Conservation (phyloP, 192 early-diverging fungal genomes). For the Mortierella claussenii region DNA sequence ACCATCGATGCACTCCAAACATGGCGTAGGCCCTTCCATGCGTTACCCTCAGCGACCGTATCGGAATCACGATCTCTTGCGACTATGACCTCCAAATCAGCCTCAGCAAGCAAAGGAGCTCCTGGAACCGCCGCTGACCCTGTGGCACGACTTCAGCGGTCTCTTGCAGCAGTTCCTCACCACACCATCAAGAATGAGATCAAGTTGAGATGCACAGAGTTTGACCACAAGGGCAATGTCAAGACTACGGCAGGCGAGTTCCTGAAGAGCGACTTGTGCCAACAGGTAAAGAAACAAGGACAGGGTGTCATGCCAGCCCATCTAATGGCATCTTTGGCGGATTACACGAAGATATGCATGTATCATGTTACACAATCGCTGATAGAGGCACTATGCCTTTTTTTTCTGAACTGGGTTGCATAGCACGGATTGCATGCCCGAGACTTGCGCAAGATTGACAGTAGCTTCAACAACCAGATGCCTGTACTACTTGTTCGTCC, state of each 20-base stretch:
- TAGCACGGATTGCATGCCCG: conserved; percentile 81
- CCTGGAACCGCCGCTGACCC: conserved; percentile 10
- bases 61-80: conserved; percentile 19
- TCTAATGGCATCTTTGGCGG: neutral
- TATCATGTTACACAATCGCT: no score
- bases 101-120: conserved; percentile 3
- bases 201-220: conserved; percentile 66
- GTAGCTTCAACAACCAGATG: conserved; percentile 78
- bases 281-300: conserved; percentile 38
- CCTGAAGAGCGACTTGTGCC: conserved; percentile 81
- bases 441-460: conserved; percentile 87
- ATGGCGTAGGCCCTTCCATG: conserved; percentile 36
- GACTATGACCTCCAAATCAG: conserved; percentile 36
- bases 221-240: conserved; percentile 74
- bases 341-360: neutral
- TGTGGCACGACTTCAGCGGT: conserved; percentile 26
- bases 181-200: conserved; percentile 54
- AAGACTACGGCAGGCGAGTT: conserved; percentile 80
- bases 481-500: conserved; percentile 86
- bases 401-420: no score
- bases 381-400: no score
- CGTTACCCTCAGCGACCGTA: neutral
- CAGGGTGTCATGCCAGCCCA: neutral
- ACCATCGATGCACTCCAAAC: conserved; percentile 23
- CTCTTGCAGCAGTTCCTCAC: conserved; percentile 38